Evolutionary conservation across 2,329 filamentous ascomycete genomes (phyloP).

Genomic region (Magnaporthales sp.): DNA sequence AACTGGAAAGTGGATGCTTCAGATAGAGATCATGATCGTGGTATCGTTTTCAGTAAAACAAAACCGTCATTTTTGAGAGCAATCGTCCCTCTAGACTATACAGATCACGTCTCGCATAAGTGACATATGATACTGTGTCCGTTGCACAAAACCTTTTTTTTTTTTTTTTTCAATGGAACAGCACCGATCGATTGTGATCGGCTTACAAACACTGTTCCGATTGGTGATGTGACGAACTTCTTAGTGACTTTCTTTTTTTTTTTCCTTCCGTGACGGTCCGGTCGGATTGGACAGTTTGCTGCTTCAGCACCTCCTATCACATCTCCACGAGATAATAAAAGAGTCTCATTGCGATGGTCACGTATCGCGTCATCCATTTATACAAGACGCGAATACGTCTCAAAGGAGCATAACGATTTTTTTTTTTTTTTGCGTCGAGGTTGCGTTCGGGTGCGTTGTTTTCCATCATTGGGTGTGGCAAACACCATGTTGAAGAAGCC

Average conservation of each 20-base stretch:
- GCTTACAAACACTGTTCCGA: not conserved
- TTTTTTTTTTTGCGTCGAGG: not conserved
- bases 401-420: not conserved
- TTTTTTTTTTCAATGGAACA: not conserved
- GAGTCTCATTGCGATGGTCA: not conserved
- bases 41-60: not conserved
- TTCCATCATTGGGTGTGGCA: not conserved
- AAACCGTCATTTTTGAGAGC: not conserved
- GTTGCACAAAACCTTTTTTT: not conserved
- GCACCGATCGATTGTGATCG: not conserved
- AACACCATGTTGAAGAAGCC: not conserved
- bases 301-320: not conserved
- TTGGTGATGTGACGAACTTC: not conserved
- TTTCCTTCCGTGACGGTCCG: not conserved
- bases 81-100: not conserved
- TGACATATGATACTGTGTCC: not conserved
- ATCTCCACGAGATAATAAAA: not conserved
- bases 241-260: not conserved
- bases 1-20: no score
- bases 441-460: not conserved
- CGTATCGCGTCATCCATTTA: not conserved
- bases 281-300: not conserved
- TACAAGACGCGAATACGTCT: not conserved
- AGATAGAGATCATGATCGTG: no score
- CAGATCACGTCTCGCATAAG: not conserved